Evolutionary conservation across 345 rosid genomes (phyloP).

Genomic region (Rhodamnia rubescens): DNA sequence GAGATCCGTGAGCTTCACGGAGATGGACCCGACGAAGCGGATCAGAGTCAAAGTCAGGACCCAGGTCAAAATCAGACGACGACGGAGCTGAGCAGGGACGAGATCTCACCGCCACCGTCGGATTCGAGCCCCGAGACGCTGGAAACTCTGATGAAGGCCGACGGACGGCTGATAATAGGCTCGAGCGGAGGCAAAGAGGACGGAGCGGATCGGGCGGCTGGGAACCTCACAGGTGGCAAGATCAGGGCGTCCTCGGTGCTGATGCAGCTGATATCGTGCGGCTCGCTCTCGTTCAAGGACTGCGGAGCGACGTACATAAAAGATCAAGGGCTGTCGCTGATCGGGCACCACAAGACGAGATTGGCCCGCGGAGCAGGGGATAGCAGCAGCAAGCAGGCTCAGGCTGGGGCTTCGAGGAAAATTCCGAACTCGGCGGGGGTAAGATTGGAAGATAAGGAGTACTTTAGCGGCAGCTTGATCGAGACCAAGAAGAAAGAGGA

Average conservation of each 20-base stretch:
- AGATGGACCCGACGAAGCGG: slow-evolving; percentile 4
- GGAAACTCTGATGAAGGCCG: slow-evolving; percentile 69
- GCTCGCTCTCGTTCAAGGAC: slow-evolving; percentile 69
- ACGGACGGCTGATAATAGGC: slow-evolving; percentile 48
- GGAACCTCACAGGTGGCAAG: slow-evolving; percentile 39
- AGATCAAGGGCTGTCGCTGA: slow-evolving; percentile 54
- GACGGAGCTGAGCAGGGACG: slow-evolving; percentile 62
- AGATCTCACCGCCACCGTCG: slow-evolving; percentile 91
- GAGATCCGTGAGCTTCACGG: background rate
- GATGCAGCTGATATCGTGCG: slow-evolving; percentile 93
- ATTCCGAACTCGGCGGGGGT: slow-evolving; percentile 30
- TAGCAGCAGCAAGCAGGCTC: slow-evolving; percentile 7
- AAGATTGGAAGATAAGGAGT: slow-evolving; percentile 69
- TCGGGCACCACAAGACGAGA: slow-evolving; percentile 35
- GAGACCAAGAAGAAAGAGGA: slow-evolving; percentile 51
- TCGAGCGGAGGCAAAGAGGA: slow-evolving; percentile 15
- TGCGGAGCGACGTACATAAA: slow-evolving; percentile 50
- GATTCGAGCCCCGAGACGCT: slow-evolving; percentile 95
- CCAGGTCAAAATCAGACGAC: slow-evolving; percentile 12
- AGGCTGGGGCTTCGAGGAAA: slow-evolving; percentile 22
- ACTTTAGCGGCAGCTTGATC: slow-evolving; percentile 89
- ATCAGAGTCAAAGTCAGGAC: slow-evolving; percentile 1
- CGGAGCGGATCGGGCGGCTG: slow-evolving; percentile 32
- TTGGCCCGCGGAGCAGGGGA: slow-evolving; percentile 37
- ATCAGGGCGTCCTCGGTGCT: slow-evolving; percentile 69